Conservation (phyloP, 768 basidiomycete species). For the Saitozyma podzolica region DNA sequence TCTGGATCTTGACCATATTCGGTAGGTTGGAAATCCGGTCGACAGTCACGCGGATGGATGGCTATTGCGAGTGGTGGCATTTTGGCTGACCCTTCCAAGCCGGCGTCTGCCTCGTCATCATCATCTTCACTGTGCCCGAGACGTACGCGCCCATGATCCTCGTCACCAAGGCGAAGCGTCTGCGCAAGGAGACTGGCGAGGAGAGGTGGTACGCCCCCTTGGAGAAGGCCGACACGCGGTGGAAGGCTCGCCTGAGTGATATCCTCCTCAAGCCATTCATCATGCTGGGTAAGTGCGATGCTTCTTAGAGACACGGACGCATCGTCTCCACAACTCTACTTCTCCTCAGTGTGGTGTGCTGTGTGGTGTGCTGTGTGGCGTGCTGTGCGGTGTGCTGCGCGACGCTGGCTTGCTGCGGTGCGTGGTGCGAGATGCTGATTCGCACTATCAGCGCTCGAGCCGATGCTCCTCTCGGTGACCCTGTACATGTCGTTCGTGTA, state of each 20-base stretch:
- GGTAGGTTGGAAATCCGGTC: neutral
- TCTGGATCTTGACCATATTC: conserved; percentile 52
- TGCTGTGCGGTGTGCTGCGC: no score
- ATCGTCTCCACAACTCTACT: no score
- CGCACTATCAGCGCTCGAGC: conserved; percentile 32
- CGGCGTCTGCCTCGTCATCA: conserved; percentile 40
- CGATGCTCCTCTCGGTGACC: conserved; percentile 53
- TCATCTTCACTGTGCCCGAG: conserved; percentile 49
- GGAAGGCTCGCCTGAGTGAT: conserved; percentile 36
- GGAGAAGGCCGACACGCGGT: conserved; percentile 34
- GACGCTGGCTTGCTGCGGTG: no score
- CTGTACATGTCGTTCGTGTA: conserved; percentile 54
- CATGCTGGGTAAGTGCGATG: conserved; percentile 37
- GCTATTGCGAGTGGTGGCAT: neutral
- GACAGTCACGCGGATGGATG: neutral
- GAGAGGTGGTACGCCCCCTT: conserved; percentile 49
- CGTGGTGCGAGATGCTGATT: neutral
- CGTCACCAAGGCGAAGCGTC: conserved; percentile 45
- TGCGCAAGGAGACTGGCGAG: conserved; percentile 52
- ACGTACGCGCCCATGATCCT: conserved; percentile 53
- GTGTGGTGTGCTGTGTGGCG: no score
- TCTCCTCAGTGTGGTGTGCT: no score
- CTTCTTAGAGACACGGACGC: no score
- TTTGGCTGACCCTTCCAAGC: conserved; percentile 10
- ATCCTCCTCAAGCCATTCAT: conserved; percentile 50